These are phyloP conservation scores for Fusarium cicatricum DNA, from an alignment of 2,329 filamentous ascomycete species.

Conservation along the genomic window DNA sequence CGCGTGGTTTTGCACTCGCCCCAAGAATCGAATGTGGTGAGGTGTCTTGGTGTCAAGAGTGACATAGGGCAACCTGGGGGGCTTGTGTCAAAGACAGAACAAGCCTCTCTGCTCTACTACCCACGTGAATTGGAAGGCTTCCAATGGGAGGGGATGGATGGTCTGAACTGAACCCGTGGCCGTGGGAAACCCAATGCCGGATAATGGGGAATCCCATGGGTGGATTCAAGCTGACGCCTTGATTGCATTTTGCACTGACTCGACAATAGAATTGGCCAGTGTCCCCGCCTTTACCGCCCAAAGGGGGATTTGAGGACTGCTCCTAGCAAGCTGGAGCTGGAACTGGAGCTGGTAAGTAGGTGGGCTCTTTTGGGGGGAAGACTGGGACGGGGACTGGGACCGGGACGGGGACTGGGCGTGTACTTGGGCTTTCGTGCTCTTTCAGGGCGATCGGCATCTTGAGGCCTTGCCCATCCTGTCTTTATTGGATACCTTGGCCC, in stretches of 20 bases:
- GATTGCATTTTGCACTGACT: constrained; percentile 40
- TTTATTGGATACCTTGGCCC: constrained; percentile 37
- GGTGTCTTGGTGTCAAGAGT: constrained; percentile 27
- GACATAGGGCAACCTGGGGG: constrained; percentile 30
- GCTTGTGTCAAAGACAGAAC: constrained; percentile 33
- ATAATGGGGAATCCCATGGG: constrained; percentile 37
- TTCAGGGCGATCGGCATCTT: constrained; percentile 38
- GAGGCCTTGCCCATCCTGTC: constrained; percentile 26
- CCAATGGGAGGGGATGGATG: constrained; percentile 37
- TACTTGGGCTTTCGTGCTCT: constrained; percentile 33
- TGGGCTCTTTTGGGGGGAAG: constrained; percentile 30
- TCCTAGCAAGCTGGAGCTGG: constrained; percentile 27
- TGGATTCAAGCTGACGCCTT: constrained; percentile 42
- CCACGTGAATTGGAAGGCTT: constrained; percentile 40
- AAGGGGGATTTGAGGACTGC: constrained; percentile 30
- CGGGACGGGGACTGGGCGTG: constrained; percentile 23
- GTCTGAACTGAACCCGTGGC: constrained; percentile 30
- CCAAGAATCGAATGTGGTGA: constrained; percentile 27
- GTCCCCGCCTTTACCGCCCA: constrained; percentile 42
- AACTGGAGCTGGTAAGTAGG: constrained; percentile 32
- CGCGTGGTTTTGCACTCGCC: constrained; percentile 24
- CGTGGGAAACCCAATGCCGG: constrained; percentile 37
- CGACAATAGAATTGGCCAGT: constrained; percentile 32
- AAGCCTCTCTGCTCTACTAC: constrained; percentile 30
- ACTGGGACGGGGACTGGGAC: constrained; percentile 29